phyloP scores from a whole-genome alignment of 805 yeast species.

The Starmerella bombi region DNA sequence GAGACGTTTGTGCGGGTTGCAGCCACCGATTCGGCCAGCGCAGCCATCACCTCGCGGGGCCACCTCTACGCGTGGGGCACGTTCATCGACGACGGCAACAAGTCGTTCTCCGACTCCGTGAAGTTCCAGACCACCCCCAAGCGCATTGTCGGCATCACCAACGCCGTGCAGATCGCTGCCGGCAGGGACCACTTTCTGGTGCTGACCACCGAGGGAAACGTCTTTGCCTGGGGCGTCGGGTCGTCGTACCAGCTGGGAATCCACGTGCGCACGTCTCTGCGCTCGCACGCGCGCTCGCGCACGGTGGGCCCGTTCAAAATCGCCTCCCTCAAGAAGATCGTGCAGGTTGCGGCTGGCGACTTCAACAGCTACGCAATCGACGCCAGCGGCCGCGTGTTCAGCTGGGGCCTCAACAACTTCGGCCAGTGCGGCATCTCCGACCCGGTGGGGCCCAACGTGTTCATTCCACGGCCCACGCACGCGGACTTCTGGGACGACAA shows the following conservation, averaged over 20 bases:
- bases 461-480: conserved; percentile 62
- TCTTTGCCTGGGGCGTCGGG: conserved; percentile 95
- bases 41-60: conserved; percentile 65
- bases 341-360: conserved; percentile 81
- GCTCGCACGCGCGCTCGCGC: conserved; percentile 18
- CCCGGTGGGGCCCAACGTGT: conserved; percentile 49
- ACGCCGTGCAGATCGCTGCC: conserved; percentile 69
- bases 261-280: conserved; percentile 35
- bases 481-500: conserved; percentile 51
- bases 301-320: conserved; percentile 56
- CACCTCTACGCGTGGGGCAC: conserved; percentile 97
- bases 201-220: conserved; percentile 70
- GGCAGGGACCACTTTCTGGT: conserved; percentile 91
- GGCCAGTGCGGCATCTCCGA: conserved; percentile 82
- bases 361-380: conserved; percentile 91
- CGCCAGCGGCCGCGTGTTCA: conserved; percentile 49
- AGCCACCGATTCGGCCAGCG: conserved; percentile 86
- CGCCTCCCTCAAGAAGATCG: conserved; percentile 70
- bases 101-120: conserved; percentile 63
- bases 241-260: conserved; percentile 88
- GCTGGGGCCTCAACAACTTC: conserved; percentile 95
- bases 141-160: conserved; percentile 45
- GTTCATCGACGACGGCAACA: conserved; percentile 69
- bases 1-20: conserved; percentile 59
- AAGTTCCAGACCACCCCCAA: conserved; percentile 55